Base-by-base conservation (phyloP, 2,329 filamentous ascomycete genomes). In the Ceratocystis diversiconidia region DNA sequence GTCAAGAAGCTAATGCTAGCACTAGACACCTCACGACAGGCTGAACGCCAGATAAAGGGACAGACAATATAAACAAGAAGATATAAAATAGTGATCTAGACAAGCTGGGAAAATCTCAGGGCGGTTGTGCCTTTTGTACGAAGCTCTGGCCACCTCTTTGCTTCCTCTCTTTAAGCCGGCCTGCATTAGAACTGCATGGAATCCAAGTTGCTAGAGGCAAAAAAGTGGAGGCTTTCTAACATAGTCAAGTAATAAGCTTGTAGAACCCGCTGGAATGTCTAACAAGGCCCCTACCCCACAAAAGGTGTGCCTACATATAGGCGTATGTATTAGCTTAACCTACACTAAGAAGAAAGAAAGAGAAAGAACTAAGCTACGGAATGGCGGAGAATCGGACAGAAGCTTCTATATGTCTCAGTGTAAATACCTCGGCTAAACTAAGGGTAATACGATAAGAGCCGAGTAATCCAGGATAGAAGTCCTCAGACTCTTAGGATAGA, bases 301-400 rank as follows among this genome's bases (percentile, higher is more conserved):
- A 15, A 52, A 25, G 19, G 7, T 3, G 48, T 8, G 22, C 48
- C 8, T 28, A 28, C 22, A 2, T 15, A 50, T 50, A 25, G 48
- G n/a, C 46, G n/a, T 22, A 7, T n/a, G n/a, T 50, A 19, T 7
- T 22, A 50, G 48, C 48, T 52, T 12, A 25, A 15, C 19, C 2
- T 3, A n/a, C 46, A n/a, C 44, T 48, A n/a, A 41, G 36, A 41
- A 36, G 32, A 36, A 41, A 41, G 36, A 12, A 12, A 41, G 3
- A 3, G 36, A 3, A 41, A 41, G 36, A 12, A 25, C 50, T 3
- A 22, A 28, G 50, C n/a, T 55, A 55, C 8, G 59, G 65, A 66
- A 66, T 19, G 28, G 41, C 64, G 43, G 55, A 66, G 65, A 66
- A 66, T 52, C 61, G 19, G 7, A 66, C 12, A 66, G 65, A 66